Conservation (phyloP, 352 stramenopile genomes). For the Blastocystis sp. region DNA sequence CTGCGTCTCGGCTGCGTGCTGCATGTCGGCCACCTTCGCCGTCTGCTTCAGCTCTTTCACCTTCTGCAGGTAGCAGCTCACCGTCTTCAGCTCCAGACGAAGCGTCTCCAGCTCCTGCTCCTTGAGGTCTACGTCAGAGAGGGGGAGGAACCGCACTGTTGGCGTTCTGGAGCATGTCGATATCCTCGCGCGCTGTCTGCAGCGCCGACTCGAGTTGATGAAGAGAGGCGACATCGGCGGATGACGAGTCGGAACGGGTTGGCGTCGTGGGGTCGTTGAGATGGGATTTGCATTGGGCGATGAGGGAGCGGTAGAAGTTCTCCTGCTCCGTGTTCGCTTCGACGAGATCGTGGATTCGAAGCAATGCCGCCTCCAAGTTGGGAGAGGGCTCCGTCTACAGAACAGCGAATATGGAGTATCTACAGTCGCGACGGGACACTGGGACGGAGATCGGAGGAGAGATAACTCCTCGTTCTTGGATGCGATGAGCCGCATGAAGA, state of each 20-base stretch:
- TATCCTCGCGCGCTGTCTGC: background rate
- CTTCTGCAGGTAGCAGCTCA: background rate
- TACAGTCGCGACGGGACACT: background rate
- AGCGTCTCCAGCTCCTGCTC: background rate
- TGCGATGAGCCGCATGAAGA: background rate
- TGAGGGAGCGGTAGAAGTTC: background rate
- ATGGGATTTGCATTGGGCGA: no score
- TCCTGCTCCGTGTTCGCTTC: background rate
- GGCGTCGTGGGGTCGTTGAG: no score
- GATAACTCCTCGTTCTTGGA: constrained; percentile 28
- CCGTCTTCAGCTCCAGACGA: background rate
- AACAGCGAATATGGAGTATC: background rate
- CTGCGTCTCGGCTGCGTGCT: background rate
- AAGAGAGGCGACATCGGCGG: background rate
- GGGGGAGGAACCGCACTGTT: background rate
- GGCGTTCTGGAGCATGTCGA: background rate
- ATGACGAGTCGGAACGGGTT: background rate
- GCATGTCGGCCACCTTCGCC: background rate
- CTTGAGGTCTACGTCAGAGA: background rate
- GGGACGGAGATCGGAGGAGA: background rate
- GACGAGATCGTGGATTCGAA: constrained; percentile 4
- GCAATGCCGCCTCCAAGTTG: background rate
- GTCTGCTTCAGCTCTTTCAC: background rate
- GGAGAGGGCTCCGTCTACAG: background rate
- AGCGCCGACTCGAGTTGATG: background rate